Evolutionary conservation across 208 protist genomes (phyloP), one percentile per base, ranked within the genome.

Genomic region (Crithidia fasciculata): DNA sequence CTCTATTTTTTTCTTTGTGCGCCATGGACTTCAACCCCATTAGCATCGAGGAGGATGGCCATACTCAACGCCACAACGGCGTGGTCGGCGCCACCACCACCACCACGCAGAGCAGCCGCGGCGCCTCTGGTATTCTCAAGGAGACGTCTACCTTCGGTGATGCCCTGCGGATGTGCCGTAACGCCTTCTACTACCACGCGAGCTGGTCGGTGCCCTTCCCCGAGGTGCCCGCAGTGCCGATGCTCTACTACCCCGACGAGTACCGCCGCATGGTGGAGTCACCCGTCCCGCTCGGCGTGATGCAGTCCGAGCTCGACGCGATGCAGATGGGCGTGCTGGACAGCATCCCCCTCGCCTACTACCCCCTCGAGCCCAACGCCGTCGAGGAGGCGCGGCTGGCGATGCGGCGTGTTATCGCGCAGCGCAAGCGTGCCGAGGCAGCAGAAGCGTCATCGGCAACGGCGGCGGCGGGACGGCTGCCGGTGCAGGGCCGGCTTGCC

Each of bases 301-400:
- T 95, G 90, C 78, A 90, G 74, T 84, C 81, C n/a, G 90, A 95
- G 80, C 69, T 95, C 54, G 88, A 93, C 57, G 88, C 87, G 37
- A 92, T 95, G 87, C 60, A 83, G 43, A 58, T 59, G 41, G 86
- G 88, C 28, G 80, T 95, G 61, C 78, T 95, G 19, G 80, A 90
- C 43, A 78, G 77, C 74, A 86, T 95, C 55, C 90, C 90, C 0
- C 76, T 93, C 2, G 78, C 81, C 12, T 92, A 95, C 80, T 86
- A 89, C 78, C 78, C 83, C 15, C 63, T 93, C 43, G 69, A 49
- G 3, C 80, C 84, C n/a, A 78, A 77, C 50, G 80, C 74, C 18
- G 56, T 93, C 44, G 76, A 80, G 15, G 75, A 89, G 72, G 81
- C 64, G 18, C 75, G 90, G 16, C 58, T 76, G 40, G 80, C 82